Conservation (phyloP, 139 green algal genomes). For the Micractinium sp. region DNA sequence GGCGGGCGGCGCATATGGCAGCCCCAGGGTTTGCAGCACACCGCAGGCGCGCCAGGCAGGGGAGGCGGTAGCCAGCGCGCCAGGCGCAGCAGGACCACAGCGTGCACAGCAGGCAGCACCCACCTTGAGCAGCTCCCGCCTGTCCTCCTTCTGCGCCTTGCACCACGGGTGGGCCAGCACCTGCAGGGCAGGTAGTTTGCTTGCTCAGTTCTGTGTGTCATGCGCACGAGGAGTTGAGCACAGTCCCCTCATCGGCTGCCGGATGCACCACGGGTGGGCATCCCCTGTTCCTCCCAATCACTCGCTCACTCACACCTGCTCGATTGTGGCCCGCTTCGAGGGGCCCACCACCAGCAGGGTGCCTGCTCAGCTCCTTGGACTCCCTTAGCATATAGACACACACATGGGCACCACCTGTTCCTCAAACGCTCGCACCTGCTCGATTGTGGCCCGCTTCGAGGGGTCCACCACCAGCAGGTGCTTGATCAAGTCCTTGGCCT, state of each 20-base stretch:
- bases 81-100: no score
- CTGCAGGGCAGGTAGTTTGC: no score
- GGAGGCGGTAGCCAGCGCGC: not conserved
- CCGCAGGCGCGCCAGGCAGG: not conserved
- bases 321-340: slow-evolving; percentile 63
- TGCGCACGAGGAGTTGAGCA: no score
- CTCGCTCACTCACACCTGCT: slow-evolving; percentile 41
- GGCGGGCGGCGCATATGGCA: no score
- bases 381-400: not conserved
- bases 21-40: no score
- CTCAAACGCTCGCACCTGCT: slow-evolving; percentile 55
- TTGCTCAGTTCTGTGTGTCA: no score
- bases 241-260: no score
- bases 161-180: slow-evolving; percentile 23
- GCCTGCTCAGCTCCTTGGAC: slow-evolving; percentile 51
- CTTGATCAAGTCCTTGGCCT: slow-evolving; percentile 52
- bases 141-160: not conserved
- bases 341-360: slow-evolving; percentile 64
- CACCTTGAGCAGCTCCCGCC: slow-evolving; percentile 30
- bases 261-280: no score
- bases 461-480: slow-evolving; percentile 64
- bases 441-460: slow-evolving; percentile 63
- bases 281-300: no score
- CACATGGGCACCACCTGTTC: no score
- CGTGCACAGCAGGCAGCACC: not conserved